Conservation (phyloP, 2,329 filamentous ascomycete genomes). For the Diaporthe sp. region DNA sequence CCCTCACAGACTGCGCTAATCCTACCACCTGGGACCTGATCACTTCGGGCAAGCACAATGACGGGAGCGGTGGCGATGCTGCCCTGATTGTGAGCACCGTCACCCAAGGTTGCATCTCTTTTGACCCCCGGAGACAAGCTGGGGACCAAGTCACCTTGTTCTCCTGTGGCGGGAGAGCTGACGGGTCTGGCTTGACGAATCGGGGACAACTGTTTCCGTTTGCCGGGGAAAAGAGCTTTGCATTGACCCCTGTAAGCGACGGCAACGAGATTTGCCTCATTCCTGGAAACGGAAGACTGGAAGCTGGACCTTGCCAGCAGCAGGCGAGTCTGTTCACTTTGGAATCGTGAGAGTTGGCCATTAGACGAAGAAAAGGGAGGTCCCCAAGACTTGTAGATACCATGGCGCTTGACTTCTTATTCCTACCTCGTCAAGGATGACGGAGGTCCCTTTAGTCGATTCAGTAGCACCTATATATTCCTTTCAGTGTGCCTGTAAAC, state of each 20-base stretch:
- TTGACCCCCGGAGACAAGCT: constrained; percentile 59
- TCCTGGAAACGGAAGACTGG: constrained; percentile 50
- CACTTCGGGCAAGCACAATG: constrained; percentile 64
- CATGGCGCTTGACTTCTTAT: constrained; percentile 8
- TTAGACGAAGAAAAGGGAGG: neutral
- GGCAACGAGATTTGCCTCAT: constrained; percentile 60
- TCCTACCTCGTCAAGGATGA: neutral
- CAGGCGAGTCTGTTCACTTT: constrained; percentile 51
- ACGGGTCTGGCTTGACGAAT: constrained; percentile 33
- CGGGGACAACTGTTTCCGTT: constrained; percentile 58
- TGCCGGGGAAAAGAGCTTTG: constrained; percentile 56
- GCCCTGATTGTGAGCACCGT: constrained; percentile 64
- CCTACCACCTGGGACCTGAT: constrained; percentile 61
- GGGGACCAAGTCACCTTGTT: constrained; percentile 65
- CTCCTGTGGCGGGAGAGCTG: constrained; percentile 61
- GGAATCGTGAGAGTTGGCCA: constrained; percentile 22
- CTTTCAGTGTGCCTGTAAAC: neutral
- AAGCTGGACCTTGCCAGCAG: constrained; percentile 50
- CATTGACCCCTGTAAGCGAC: constrained; percentile 61
- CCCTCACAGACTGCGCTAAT: constrained; percentile 60
- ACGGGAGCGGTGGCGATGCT: constrained; percentile 53
- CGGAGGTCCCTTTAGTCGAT: constrained; percentile 2
- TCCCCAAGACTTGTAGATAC: neutral
- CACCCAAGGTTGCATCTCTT: constrained; percentile 66
- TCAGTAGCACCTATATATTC: constrained; percentile 12